A percentile compares a stretch with the other conserved stretches of the same genome.
phyloP scores from a whole-genome alignment of 345 rosid species.

The Hibiscus mutabilis region DNA sequence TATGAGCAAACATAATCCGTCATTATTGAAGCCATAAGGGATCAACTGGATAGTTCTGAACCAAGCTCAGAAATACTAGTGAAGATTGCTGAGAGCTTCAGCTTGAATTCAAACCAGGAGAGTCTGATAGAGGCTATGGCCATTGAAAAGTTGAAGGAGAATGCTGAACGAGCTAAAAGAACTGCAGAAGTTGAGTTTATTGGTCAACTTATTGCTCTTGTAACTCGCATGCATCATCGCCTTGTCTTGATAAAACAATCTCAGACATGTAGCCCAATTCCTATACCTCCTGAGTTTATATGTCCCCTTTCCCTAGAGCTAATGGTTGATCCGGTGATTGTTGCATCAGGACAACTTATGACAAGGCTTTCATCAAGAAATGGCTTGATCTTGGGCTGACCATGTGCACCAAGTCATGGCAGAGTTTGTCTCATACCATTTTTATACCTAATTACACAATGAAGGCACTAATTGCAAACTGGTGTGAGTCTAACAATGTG shows the following conservation, averaged over 20 bases:
- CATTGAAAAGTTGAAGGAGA: constrained; percentile 81
- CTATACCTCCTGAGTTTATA: constrained; percentile 94
- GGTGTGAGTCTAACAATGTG: constrained; percentile 91
- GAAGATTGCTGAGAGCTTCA: constrained; percentile 60
- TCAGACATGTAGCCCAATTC: constrained; percentile 58
- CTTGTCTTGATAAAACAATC: constrained; percentile 75
- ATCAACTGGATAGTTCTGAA: constrained; percentile 51
- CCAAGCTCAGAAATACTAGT: constrained; percentile 59
- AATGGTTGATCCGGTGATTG: constrained; percentile 97
- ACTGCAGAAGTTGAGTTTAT: constrained; percentile 63
- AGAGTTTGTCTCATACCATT: constrained; percentile 62
- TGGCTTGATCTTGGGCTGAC: constrained; percentile 93
- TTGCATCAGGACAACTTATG: constrained; percentile 95
- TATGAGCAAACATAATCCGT: constrained; percentile 48
- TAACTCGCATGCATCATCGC: constrained; percentile 66
- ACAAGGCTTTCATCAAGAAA: constrained; percentile 73
- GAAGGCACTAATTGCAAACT: constrained; percentile 83
- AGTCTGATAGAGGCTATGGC: constrained; percentile 89
- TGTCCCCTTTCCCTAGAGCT: constrained; percentile 94
- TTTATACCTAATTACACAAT: constrained; percentile 94
- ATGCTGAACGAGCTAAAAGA: constrained; percentile 82
- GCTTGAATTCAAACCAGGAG: constrained; percentile 86
- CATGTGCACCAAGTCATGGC: constrained; percentile 95
- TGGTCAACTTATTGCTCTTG: constrained; percentile 59
- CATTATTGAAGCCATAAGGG: constrained; percentile 54